A percentile compares a stretch with the other conserved stretches of the same genome.
Conservation (phyloP, 2,329 filamentous ascomycete genomes). For the Paradendryphiella salina region DNA sequence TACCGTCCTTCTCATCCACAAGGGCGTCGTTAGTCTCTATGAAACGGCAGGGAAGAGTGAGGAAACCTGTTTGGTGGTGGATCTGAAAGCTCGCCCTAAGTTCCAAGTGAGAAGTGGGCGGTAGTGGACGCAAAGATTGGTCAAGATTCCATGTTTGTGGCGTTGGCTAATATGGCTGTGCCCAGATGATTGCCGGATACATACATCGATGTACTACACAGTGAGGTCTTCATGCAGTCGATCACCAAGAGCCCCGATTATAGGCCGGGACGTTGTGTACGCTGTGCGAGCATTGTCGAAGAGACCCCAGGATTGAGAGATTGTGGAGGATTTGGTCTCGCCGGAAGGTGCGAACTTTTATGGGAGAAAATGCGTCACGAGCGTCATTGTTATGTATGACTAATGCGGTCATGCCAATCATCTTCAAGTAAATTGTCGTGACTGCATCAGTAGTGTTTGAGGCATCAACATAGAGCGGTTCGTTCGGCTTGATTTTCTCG, state of each 20-base stretch:
- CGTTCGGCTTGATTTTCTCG: background rate
- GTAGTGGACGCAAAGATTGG: constrained; percentile 7
- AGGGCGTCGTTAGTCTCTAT: constrained; percentile 68
- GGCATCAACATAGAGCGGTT: background rate
- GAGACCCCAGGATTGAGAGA: background rate
- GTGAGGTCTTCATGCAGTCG: background rate
- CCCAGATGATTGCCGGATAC: background rate
- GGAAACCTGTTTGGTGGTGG: constrained; percentile 68
- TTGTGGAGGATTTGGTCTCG: background rate
- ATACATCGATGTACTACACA: background rate
- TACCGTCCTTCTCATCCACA: constrained; percentile 67
- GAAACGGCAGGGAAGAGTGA: constrained; percentile 72
- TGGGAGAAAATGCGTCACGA: background rate
- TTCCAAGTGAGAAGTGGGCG: constrained; percentile 40
- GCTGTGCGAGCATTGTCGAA: background rate
- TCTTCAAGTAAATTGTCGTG: background rate
- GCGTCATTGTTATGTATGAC: background rate
- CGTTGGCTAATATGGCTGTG: background rate
- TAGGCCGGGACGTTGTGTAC: background rate
- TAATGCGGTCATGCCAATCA: background rate
- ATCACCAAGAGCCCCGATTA: background rate
- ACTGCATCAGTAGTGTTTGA: too few species aligned
- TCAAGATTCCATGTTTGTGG: background rate
- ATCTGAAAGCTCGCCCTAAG: constrained; percentile 56
- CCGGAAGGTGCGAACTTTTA: background rate